These are phyloP conservation scores for Mitragyna speciosa DNA, from an alignment of 257 asterid species.

Conservation along the genomic window DNA sequence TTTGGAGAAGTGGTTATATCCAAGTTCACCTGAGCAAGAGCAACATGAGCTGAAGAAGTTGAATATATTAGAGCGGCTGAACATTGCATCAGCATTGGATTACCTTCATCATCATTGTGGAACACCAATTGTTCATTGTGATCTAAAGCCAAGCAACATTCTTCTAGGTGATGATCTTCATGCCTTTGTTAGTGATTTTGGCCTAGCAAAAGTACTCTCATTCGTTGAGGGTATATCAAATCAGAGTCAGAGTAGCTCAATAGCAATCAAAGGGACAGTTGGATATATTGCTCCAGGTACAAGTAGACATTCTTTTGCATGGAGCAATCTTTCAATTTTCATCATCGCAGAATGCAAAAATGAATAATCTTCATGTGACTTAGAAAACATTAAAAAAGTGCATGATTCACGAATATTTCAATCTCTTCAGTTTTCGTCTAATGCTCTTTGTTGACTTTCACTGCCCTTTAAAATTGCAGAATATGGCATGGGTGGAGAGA, in stretches of 20 bases:
- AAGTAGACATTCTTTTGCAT: background rate
- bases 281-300: slow-evolving; percentile 50
- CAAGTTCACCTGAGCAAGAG: slow-evolving; percentile 11
- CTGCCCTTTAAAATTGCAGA: slow-evolving; percentile 11
- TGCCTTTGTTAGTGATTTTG: slow-evolving; percentile 39
- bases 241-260: slow-evolving; percentile 17
- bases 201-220: slow-evolving; percentile 32
- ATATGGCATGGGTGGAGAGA: slow-evolving; percentile 24
- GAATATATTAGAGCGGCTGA: slow-evolving; percentile 25
- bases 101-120: slow-evolving; percentile 35
- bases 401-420: background rate
- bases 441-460: background rate
- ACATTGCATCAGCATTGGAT: slow-evolving; percentile 35
- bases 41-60: background rate
- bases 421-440: background rate
- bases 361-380: background rate
- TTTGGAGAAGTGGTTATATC: slow-evolving; percentile 35
- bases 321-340: too few relatives aligned
- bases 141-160: slow-evolving; percentile 33
- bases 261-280: slow-evolving; percentile 38
- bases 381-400: too few relatives aligned
- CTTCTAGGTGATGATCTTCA: slow-evolving; percentile 26
- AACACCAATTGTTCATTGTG: slow-evolving; percentile 31
- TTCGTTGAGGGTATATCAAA: background rate
- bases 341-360: too few relatives aligned